These are phyloP conservation scores for Rhodamnia argentea DNA, from an alignment of 345 rosid species.

Conservation along the genomic window DNA sequence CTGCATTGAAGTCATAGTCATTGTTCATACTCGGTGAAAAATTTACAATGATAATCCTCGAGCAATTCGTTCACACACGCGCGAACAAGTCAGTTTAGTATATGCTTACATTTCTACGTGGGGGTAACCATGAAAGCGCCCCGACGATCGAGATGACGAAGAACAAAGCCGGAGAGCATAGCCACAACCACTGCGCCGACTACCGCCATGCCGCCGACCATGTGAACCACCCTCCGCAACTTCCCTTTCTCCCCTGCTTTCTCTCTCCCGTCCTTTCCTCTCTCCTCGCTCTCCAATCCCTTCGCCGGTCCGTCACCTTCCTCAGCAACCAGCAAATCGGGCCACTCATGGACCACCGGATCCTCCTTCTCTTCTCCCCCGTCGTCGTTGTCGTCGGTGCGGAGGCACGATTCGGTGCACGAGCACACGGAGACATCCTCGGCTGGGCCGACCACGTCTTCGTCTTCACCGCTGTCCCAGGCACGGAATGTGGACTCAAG, in stretches of 20 bases:
- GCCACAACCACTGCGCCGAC: background rate
- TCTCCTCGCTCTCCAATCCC: background rate
- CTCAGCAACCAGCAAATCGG: background rate
- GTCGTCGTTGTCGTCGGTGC: background rate
- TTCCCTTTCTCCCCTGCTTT: background rate
- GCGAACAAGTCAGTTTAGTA: background rate
- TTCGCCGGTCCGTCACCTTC: background rate
- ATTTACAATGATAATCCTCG: background rate
- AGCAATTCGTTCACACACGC: background rate
- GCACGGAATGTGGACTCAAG: constrained; percentile 12
- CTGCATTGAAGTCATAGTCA: background rate
- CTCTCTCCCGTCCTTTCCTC: background rate
- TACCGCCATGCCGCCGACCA: background rate
- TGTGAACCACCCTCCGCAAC: background rate
- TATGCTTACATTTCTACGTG: background rate
- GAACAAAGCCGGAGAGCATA: background rate
- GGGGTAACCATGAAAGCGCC: background rate
- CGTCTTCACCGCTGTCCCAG: constrained; percentile 2
- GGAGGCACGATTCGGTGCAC: constrained; percentile 10
- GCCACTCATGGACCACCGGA: background rate
- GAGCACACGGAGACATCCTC: constrained; percentile 9
- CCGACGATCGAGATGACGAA: background rate
- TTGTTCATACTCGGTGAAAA: background rate
- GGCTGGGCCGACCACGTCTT: background rate
- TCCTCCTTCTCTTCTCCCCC: background rate